Evolutionary conservation across 148 eudicot genomes (phyloP).

Genomic region (Heliamphora exappendiculata): DNA sequence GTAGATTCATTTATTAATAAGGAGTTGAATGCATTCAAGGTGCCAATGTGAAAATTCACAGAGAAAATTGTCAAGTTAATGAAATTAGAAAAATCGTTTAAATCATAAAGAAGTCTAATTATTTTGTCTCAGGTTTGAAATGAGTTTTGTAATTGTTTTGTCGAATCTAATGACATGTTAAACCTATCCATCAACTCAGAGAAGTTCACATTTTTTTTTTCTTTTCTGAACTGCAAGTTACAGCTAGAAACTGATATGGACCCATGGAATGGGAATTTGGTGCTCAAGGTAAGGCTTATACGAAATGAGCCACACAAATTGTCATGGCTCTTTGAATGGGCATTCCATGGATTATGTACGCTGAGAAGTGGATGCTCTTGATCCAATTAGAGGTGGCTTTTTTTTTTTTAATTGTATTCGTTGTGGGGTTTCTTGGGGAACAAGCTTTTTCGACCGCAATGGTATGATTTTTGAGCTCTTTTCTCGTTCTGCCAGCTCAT

Average conservation of each 20-base stretch:
- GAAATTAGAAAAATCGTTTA: constrained; percentile 71
- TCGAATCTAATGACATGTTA: not conserved
- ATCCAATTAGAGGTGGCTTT: constrained; percentile 49
- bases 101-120: constrained; percentile 93
- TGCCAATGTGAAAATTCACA: constrained; percentile 72
- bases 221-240: not conserved
- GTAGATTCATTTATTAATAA: not conserved
- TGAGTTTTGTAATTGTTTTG: not conserved
- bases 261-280: constrained; percentile 75
- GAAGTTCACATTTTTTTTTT: not conserved
- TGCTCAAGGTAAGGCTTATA: constrained; percentile 69
- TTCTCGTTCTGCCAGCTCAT: no score
- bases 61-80: constrained; percentile 69
- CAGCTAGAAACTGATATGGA: constrained; percentile 92
- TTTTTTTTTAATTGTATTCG: not conserved
- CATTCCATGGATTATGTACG: constrained; percentile 95
- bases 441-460: no score
- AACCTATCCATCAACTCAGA: not conserved
- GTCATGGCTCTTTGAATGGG: constrained; percentile 59
- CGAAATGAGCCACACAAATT: constrained; percentile 77
- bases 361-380: constrained; percentile 79
- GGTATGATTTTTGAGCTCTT: no score
- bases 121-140: constrained; percentile 75
- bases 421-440: not conserved
- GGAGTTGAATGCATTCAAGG: constrained; percentile 28